Base-by-base conservation (phyloP, 495 filamentous ascomycete genomes). In the Aspergillus kassunensis region DNA sequence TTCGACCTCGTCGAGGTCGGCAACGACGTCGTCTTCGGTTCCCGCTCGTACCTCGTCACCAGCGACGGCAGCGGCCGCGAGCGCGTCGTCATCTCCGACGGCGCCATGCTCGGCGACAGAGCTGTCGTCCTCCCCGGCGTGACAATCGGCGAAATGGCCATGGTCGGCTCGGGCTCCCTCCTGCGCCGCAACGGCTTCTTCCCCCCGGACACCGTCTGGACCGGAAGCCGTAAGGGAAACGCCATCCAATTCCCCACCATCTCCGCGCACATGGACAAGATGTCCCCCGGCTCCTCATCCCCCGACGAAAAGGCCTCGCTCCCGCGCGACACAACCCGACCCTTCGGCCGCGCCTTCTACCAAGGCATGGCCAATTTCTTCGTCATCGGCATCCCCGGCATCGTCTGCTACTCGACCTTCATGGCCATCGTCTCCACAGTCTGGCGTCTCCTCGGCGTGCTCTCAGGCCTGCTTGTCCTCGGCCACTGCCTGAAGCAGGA, bases 301-400 rank as follows among this genome's bases (percentile, higher is more conserved):
- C 24, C 41, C 1, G 34, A 37, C n/a, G 34, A 37, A 6, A 45
- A 33, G 15, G 19, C 27, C 16, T n/a, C 3, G 6, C n/a, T n/a
- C 2, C 43, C 2, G 13, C 16, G 46, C 35, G 41, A 49, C 46
- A 45, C 15, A 50, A 40, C 33, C 20, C 41, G 24, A 18, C 48
- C 72, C 6, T 77, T 75, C 46, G 70, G 72, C 15, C 67, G 72
- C 27, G 71, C 73, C 8, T 77, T 75, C 50, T 77, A 76, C 61
- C 57, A 62, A 18, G 46, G 54, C 7, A 44, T 68, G 34, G 66
- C 73, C 4, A 62, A 65, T 25, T 77, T 74, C 55, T 55, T 62
- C 35, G 73, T 78, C 13, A 57, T 70, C 12, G 58, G 60, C 12
- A 64, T 63, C 29, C 59, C 62, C 23, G 55, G 64, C 2, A 75